phyloP scores from a whole-genome alignment of 495 filamentous ascomycete genomes.

The Chaetomium fimeti region DNA sequence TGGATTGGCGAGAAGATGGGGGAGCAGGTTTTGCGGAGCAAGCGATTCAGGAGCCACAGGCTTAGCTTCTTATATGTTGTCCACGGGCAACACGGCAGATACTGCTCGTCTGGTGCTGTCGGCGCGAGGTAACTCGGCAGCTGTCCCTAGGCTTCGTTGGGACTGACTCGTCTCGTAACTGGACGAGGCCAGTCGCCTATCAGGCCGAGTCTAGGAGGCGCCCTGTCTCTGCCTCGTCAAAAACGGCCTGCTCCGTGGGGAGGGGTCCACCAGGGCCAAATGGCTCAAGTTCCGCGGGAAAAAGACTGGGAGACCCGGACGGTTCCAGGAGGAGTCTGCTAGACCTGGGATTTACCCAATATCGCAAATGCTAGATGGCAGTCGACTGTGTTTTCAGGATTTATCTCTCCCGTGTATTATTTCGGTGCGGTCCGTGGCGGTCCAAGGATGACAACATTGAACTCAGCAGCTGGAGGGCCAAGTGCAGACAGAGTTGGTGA shows the following conservation, averaged over 20 bases:
- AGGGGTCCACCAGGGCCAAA: background rate
- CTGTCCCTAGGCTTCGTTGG: background rate
- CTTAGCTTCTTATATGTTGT: slow-evolving; percentile 2
- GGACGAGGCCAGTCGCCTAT: background rate
- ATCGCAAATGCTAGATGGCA: background rate
- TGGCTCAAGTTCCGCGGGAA: background rate
- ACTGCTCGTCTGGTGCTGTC: background rate
- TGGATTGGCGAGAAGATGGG: background rate
- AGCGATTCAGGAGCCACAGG: background rate
- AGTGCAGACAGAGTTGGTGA: background rate
- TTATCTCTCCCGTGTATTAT: background rate
- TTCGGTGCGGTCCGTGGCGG: background rate
- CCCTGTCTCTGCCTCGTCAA: background rate
- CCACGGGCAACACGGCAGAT: background rate
- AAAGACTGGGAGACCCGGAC: too few species aligned
- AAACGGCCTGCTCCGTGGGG: background rate
- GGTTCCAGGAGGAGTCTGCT: background rate
- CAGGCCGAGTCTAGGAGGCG: slow-evolving; percentile 1
- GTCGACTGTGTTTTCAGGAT: background rate
- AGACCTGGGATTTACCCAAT: background rate
- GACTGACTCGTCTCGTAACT: background rate
- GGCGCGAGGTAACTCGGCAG: background rate
- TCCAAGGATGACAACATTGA: background rate
- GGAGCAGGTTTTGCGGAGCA: background rate
- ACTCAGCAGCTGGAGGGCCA: background rate